phyloP scores from a whole-genome alignment of 495 filamentous ascomycete species.

The Aspergillus cavernicola region DNA sequence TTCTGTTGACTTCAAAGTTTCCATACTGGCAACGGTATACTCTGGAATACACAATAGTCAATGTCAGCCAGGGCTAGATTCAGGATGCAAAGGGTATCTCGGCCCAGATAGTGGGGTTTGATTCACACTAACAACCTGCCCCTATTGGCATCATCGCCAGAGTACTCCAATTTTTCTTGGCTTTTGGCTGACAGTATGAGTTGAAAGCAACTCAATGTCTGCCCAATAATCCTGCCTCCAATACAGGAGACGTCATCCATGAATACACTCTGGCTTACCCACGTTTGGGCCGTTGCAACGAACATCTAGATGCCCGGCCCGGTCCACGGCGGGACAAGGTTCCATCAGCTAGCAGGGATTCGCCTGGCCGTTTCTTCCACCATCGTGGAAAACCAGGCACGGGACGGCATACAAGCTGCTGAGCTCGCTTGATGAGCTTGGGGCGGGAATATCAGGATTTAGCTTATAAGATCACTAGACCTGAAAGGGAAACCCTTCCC shows the following conservation, averaged over 20 bases:
- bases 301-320: constrained; percentile 16
- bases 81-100: constrained; percentile 5
- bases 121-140: not conserved
- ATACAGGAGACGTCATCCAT: not conserved
- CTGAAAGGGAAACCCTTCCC: not conserved
- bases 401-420: not conserved
- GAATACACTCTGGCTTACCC: not conserved
- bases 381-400: constrained; percentile 5
- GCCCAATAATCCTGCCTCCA: not conserved
- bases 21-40: too few relatives aligned
- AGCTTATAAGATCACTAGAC: not conserved
- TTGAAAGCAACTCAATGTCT: not conserved
- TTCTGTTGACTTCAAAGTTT: too few relatives aligned
- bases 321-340: constrained; percentile 20
- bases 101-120: constrained; percentile 7
- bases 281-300: constrained; percentile 3
- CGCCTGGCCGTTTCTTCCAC: not conserved
- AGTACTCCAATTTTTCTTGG: constrained; percentile 2
- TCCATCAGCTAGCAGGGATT: constrained; percentile 19
- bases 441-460: constrained; percentile 3
- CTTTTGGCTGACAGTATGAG: not conserved
- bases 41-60: not conserved
- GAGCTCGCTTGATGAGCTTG: not conserved
- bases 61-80: constrained; percentile 1
- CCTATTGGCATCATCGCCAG: constrained; percentile 6